Evolutionary conservation across 2,329 filamentous ascomycete species (phyloP), one percentile per base, ranked within the genome.

Genomic region (Talaromyces piceae): DNA sequence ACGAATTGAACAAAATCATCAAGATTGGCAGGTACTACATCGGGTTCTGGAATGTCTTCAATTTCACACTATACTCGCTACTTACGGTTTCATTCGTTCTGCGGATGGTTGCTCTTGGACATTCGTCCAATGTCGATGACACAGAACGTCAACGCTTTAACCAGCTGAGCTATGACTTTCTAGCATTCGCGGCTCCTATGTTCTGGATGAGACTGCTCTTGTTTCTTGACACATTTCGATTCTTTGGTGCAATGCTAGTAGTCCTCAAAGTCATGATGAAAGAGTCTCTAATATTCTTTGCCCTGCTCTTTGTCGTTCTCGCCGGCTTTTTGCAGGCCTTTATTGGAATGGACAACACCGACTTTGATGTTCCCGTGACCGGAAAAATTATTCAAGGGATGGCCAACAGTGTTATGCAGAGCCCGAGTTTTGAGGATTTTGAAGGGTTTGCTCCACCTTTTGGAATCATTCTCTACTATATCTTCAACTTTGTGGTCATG

Each of bases 221-320:
- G 5, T 98, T 96, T 65, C 81, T 98, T 16, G 93, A 98, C 69
- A 88, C 87, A 0, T 81, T 95, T 77, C 84, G 88, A 50, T 98
- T 98, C 76, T 98, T 98, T 62, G 93, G 93, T 22, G 90, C 91
- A 46, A 98, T 98, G 93, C 80, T 98, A 1, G 91, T 98, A 2
- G 91, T 98, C 2, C 76, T 98, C 41, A 95, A 97, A 67, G 87
- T 91, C 47, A 91, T 91, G 87, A 91, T 91, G 86, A 89, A 88
- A 63, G 87, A 91, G 68, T 94, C 88, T 0, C 76, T 96, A 59
- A 97, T 97, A 57, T 98, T 98, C 76, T 98, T 98, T 63, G 89
- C 91, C 1, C 77, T 98, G 16, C 78, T 98, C 8, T 74, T 87
- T 47, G 84, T 97, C 48, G 84, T 98, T 52, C 78, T 95, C 53